Base-by-base conservation (phyloP, 306 rosid species). In the Medicago truncatula region DNA sequence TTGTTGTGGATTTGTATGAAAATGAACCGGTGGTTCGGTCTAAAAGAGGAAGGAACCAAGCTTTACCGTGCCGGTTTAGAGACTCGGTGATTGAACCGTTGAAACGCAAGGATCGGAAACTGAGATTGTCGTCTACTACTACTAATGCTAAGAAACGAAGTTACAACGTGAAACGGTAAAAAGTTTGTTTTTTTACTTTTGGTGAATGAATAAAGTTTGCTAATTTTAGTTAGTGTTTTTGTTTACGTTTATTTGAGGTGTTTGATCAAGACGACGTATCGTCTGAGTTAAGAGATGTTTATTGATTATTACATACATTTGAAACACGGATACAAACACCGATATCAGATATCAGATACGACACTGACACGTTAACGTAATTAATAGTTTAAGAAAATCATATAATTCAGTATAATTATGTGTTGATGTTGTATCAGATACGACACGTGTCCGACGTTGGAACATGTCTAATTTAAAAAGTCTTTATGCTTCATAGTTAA, bases 61-160 rank as follows among this genome's bases (percentile, higher is more conserved):
- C 72, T 16, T 57, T 87, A 47, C 91, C 88, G 12, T 71, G 39
- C 23, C 83, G 88, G 31, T 82, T 80, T 76, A 74, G 83, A 49
- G 91, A 87, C 82, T 84, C 88, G 14, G 85, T 87, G 21, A 75
- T 85, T 9, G 91, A 80, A 53, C 87, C 91, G 25, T 56, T 79
- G 85, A 85, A 79, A 82, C 86, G 84, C 15, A 10, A 47, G 14
- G 66, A 18, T 2, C 13, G 70, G 2, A 12, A 28, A 0, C 81
- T 21, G 4, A 50, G 70, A 76, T 14, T 82, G 54, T 60, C 83
- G 63, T 71, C 79, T 28, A 66, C 74, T 34, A 71, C 74, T 34
- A 1, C 23, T 69, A 28, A 14, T 67, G 5, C 75, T 9, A 50
- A 56, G 20, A 83, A 76, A 80, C 82, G 74, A 9, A 43, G 20